phyloP scores from a whole-genome alignment of 805 yeast genomes.

The Metschnikowia chrysomelidarum region DNA sequence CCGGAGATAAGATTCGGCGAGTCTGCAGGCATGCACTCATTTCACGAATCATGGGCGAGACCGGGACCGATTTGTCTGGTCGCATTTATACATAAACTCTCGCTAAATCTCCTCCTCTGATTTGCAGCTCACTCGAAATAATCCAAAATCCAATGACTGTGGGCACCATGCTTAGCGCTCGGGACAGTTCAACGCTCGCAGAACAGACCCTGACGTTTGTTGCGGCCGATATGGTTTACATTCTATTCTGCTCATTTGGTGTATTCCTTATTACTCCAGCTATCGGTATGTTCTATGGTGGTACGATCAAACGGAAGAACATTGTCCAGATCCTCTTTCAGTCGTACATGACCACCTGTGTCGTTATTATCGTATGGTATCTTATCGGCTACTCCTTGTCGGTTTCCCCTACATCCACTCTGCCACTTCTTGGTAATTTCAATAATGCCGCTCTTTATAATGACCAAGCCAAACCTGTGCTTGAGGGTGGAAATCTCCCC shows the following conservation, averaged over 20 bases:
- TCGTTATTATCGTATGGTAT: conserved; percentile 43
- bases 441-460: conserved; percentile 38
- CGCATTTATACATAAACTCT: too few species aligned
- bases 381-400: conserved; percentile 47
- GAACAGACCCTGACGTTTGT: conserved; percentile 39
- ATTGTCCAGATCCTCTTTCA: conserved; percentile 45
- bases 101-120: too few species aligned
- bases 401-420: conserved; percentile 31
- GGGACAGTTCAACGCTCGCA: conserved; percentile 14
- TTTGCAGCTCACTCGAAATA: too few species aligned
- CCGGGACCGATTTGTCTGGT: too few species aligned
- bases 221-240: conserved; percentile 50
- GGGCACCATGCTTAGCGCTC: conserved; percentile 5
- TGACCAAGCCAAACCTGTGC: conserved; percentile 38
- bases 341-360: conserved; percentile 40
- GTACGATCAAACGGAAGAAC: conserved; percentile 40
- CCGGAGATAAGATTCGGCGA: too few species aligned
- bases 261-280: conserved; percentile 49
- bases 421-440: conserved; percentile 34
- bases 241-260: conserved; percentile 45
- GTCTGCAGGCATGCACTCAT: too few species aligned
- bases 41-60: too few species aligned
- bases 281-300: conserved; percentile 46
- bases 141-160: conserved; percentile 1
- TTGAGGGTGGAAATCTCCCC: conserved; percentile 48